Evolutionary conservation across 257 asterid species (phyloP).

Genomic region (Solanum phureja): DNA sequence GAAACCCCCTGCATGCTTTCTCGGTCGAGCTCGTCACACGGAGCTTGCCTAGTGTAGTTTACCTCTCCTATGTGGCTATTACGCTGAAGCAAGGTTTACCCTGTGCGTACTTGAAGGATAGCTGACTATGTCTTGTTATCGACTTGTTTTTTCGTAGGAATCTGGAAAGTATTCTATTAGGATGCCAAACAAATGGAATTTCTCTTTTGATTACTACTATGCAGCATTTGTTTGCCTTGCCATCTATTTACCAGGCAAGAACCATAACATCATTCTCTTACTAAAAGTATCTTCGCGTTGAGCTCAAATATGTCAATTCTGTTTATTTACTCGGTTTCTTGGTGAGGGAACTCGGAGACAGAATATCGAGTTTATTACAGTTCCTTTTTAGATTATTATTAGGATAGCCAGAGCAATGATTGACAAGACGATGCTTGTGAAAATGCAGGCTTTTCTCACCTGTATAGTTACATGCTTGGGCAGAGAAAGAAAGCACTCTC

Average conservation of each 20-base stretch:
- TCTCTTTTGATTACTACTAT: slow-evolving; percentile 19
- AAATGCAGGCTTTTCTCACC: slow-evolving; percentile 53
- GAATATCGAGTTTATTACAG: neutral
- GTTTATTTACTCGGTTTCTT: neutral
- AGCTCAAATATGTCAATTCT: neutral
- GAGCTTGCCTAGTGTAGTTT: neutral
- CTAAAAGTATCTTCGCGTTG: neutral
- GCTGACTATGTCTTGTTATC: neutral
- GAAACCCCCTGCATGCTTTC: neutral
- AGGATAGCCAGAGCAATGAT: neutral
- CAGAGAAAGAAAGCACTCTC: slow-evolving; percentile 18
- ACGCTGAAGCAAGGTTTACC: neutral
- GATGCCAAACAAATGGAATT: neutral
- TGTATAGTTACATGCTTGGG: slow-evolving; percentile 70
- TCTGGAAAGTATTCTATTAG: neutral
- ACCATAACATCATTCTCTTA: neutral
- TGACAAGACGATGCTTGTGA: neutral
- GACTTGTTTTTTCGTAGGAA: neutral
- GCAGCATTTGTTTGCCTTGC: slow-evolving; percentile 44
- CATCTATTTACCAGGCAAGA: slow-evolving; percentile 56
- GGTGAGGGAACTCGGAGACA: neutral
- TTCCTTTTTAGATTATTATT: neutral
- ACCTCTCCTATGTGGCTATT: neutral
- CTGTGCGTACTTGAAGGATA: neutral
- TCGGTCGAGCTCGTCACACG: neutral